These are phyloP conservation scores for Chaetomiaceae sp. DNA, from an alignment of 2,329 filamentous ascomycete species.

Conservation along the genomic window DNA sequence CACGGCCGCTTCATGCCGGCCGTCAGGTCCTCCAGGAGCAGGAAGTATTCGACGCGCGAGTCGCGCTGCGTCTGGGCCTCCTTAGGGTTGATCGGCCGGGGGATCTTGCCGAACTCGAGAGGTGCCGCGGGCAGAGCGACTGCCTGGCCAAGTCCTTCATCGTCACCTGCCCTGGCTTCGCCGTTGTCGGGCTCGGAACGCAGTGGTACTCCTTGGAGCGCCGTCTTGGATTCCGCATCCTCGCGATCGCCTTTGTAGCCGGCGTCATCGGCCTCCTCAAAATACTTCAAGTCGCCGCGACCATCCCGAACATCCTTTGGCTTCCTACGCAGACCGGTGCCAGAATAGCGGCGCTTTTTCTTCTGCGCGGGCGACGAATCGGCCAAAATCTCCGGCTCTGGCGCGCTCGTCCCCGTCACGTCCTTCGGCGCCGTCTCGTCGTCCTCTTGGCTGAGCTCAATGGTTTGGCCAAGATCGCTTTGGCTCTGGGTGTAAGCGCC, in stretches of 20 bases:
- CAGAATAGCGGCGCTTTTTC: conserved; percentile 73
- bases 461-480: conserved; percentile 23
- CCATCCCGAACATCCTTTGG: conserved; percentile 65
- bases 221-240: conserved; percentile 17
- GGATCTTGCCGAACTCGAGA: conserved; percentile 38
- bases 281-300: conserved; percentile 79
- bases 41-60: conserved; percentile 79
- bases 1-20: conserved; percentile 95
- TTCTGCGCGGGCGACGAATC: conserved; percentile 38
- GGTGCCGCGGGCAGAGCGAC: conserved; percentile 27
- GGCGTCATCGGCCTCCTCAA: conserved; percentile 80
- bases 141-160: too few species aligned
- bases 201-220: conserved; percentile 6
- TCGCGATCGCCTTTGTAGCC: conserved; percentile 69
- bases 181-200: background rate
- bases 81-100: conserved; percentile 66
- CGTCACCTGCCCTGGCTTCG: too few species aligned
- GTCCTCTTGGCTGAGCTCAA: conserved; percentile 25
- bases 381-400: conserved; percentile 51
- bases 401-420: conserved; percentile 58
- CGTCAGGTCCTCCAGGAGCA: conserved; percentile 89
- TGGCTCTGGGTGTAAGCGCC: conserved; percentile 21
- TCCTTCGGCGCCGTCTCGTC: conserved; percentile 41
- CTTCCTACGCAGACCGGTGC: conserved; percentile 70
- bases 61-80: conserved; percentile 61